Percentiles rank a stretch among this genome's conserved stretches.
phyloP scores from a whole-genome alignment of 176 grass and related monocot genomes.

The Oryza punctata region DNA sequence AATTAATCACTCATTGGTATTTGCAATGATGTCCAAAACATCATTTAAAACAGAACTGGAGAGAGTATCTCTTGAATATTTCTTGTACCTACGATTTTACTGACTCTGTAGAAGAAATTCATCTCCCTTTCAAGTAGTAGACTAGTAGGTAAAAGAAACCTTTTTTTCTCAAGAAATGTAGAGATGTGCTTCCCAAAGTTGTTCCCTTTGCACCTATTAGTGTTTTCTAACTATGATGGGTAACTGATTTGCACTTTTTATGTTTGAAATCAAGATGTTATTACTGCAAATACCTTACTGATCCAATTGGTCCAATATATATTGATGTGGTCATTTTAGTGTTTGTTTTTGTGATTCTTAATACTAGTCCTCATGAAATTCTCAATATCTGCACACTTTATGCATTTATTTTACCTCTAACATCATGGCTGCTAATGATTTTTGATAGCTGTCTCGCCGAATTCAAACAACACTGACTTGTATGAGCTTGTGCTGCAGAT shows the following conservation, averaged over 20 bases:
- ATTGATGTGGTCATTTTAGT: not conserved
- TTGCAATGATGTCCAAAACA: too few species aligned
- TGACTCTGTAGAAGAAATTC: not conserved
- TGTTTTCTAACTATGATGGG: not conserved
- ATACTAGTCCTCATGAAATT: not conserved
- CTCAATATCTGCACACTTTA: not conserved
- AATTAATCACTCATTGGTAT: too few species aligned
- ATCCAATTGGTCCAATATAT: not conserved
- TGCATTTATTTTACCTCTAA: not conserved
- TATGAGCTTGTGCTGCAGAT: conserved; percentile 41
- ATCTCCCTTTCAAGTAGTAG: not conserved
- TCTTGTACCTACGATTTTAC: not conserved
- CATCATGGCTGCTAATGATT: not conserved
- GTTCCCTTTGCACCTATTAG: not conserved
- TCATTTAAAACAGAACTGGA: too few species aligned
- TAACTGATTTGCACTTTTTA: not conserved
- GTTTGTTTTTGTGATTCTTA: not conserved
- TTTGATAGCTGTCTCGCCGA: not conserved
- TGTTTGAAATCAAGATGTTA: not conserved
- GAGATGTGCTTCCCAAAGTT: not conserved
- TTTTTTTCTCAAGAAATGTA: not conserved
- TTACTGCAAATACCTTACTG: not conserved
- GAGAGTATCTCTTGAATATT: not conserved
- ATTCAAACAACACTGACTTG: conserved; percentile 4
- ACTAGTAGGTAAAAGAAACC: not conserved